A percentile compares a stretch with the other conserved stretches of the same genome.
Conservation (phyloP, 164 flowering plant genomes). For the Hamamelis virginiana region DNA sequence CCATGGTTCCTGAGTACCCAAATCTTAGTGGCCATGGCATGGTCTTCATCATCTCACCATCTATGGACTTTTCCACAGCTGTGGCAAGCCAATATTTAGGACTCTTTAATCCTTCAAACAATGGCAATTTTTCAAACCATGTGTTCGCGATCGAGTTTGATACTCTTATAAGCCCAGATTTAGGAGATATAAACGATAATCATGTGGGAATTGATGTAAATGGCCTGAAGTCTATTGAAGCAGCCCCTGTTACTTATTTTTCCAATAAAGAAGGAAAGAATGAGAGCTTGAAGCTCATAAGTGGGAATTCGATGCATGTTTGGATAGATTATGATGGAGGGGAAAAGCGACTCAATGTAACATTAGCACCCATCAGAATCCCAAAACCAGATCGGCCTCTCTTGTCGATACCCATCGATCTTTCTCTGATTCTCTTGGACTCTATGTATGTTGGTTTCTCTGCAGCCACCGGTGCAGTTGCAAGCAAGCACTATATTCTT, state of each 20-base stretch:
- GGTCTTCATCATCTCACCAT: constrained; percentile 12
- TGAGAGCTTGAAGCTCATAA: constrained; percentile 23
- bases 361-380: constrained; percentile 13
- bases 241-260: constrained; percentile 33
- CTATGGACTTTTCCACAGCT: constrained; percentile 4
- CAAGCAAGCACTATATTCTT: background rate
- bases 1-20: background rate
- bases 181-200: constrained; percentile 25
- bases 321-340: constrained; percentile 25
- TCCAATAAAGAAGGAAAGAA: constrained; percentile 8
- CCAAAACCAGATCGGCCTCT: constrained; percentile 18
- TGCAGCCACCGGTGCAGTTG: constrained; percentile 18
- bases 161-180: constrained; percentile 10
- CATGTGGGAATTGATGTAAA: constrained; percentile 40
- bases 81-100: constrained; percentile 18
- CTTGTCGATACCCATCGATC: constrained; percentile 15
- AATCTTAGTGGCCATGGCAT: constrained; percentile 16
- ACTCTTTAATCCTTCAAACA: constrained; percentile 15
- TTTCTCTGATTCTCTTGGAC: constrained; percentile 16
- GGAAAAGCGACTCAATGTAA: constrained; percentile 11
- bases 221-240: constrained; percentile 13
- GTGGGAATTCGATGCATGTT: constrained; percentile 22
- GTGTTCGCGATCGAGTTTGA: constrained; percentile 33
- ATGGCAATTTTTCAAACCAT: constrained; percentile 15
- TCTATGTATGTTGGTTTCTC: constrained; percentile 36